Percentiles rank a stretch among this genome's conserved stretches.
Evolutionary conservation across 108 stramenopile species (phyloP).

Genomic region (Skeletonema potamos): DNA sequence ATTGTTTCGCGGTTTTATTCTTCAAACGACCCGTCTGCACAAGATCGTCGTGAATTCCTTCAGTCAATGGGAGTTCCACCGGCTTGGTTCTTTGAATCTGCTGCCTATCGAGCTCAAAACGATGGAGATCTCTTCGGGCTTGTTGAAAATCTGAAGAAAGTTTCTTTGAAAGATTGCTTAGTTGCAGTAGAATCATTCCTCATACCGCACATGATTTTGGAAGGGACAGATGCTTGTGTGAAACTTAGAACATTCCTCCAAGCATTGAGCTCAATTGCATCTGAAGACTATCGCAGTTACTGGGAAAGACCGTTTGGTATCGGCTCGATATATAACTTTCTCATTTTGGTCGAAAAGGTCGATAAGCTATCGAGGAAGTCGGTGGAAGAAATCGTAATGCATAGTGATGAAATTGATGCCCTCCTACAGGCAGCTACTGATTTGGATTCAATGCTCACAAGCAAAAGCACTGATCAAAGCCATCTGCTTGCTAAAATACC

Average conservation of each 20-base stretch:
- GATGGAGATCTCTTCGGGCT: constrained; percentile 48
- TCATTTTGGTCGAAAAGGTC: constrained; percentile 9
- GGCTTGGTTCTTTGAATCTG: constrained; percentile 65
- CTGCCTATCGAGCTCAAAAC: constrained; percentile 44
- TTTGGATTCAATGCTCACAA: constrained; percentile 14
- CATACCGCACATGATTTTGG: constrained; percentile 67
- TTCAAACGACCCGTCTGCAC: constrained; percentile 16
- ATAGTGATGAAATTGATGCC: constrained; percentile 25
- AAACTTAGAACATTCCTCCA: constrained; percentile 25
- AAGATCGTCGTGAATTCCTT: constrained; percentile 47
- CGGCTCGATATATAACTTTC: constrained; percentile 30
- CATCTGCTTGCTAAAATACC: constrained; percentile 16
- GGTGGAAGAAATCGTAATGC: constrained; percentile 4
- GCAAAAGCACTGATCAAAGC: not conserved
- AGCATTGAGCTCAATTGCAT: constrained; percentile 8
- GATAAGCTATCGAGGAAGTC: constrained; percentile 20
- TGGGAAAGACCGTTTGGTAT: constrained; percentile 28
- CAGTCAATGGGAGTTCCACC: constrained; percentile 56
- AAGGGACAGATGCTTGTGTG: constrained; percentile 15
- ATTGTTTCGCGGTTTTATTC: constrained; percentile 57
- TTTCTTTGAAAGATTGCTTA: constrained; percentile 35
- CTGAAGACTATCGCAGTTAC: constrained; percentile 10
- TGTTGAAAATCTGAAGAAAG: constrained; percentile 45
- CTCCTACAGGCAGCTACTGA: constrained; percentile 19
- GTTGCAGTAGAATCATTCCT: constrained; percentile 49